Base-by-base conservation (phyloP, 2,329 filamentous ascomycete species). In the Aaosphaeria arxii region DNA sequence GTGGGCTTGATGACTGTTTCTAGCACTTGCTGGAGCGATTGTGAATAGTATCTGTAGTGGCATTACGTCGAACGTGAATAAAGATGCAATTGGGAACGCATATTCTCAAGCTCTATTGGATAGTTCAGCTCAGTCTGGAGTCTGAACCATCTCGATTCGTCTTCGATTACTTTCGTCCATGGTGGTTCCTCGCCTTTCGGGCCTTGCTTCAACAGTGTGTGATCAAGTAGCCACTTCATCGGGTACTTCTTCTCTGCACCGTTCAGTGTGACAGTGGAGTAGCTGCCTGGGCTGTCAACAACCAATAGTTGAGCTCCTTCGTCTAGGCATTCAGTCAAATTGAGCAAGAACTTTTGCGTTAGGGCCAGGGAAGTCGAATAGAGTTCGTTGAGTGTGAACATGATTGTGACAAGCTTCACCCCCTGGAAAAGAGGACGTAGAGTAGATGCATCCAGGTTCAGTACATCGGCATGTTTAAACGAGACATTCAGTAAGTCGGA, bases 321-420 rank as follows among this genome's bases (percentile, higher is more conserved):
- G 0, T 77, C 71, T 2, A 88, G 65, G 1, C 72, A 56, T 1
- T 80, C 74, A 0, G 87, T 89, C 13, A 96, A 73, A 1, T 75
- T 75, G 4, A 90, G 78, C 0, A 99, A 77, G 55, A 97, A 86
- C 4, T 77, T 75, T 0, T 92, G 95, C 0, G 92, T 90, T 57
- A 84, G 83, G 2, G 84, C 77, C 28, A 91, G 82, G 1, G 86
- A 89, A 0, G 82, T 77, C 0, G 88, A 87, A 74, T 96, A 97
- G 0, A 99, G 83, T 72, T 99, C 94, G 69, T 97, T 97, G 42
- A 97, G 80, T 0, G 92, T 96, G 76, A 97, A 99, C 72, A 97
- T 83, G 9, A 97, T 73, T 0, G 91, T 96, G 11, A 95, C 76
- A 1, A 96, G 56, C 31, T 69, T 55, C 1, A 67, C 62, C 6